Conservation (phyloP, 345 rosid genomes). For the Microcos paniculata region DNA sequence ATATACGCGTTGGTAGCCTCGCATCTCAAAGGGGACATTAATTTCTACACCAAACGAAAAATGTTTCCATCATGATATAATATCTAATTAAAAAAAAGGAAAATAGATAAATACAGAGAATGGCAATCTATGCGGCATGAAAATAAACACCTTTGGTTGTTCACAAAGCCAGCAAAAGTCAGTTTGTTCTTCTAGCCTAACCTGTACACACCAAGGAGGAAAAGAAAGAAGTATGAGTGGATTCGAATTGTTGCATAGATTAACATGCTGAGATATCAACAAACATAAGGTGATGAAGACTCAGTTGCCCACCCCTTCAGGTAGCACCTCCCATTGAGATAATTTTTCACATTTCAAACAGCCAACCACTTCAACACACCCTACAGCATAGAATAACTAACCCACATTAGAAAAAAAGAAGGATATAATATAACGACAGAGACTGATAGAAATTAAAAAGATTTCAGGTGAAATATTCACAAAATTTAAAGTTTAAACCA, state of each 20-base stretch:
- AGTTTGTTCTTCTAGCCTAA: slow-evolving; percentile 84
- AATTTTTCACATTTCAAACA: slow-evolving; percentile 55
- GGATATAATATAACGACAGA: background rate
- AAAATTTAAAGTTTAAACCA: background rate
- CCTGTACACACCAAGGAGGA: slow-evolving; percentile 43
- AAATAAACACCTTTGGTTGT: slow-evolving; percentile 63
- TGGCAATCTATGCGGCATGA: slow-evolving; percentile 5
- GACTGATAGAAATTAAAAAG: background rate
- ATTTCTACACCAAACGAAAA: slow-evolving; percentile 40
- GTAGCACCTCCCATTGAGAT: slow-evolving; percentile 54
- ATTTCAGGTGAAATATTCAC: background rate
- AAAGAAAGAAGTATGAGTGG: background rate
- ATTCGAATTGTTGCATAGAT: background rate
- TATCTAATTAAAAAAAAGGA: background rate
- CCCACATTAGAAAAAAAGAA: slow-evolving; percentile 5
- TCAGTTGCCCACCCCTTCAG: slow-evolving; percentile 47
- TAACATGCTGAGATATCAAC: background rate
- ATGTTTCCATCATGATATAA: background rate
- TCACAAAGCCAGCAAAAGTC: slow-evolving; percentile 96
- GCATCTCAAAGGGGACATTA: slow-evolving; percentile 95
- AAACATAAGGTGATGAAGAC: background rate
- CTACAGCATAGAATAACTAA: slow-evolving; percentile 30
- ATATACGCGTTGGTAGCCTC: slow-evolving; percentile 82
- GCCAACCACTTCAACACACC: slow-evolving; percentile 68
- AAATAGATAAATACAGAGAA: background rate